Evolutionary conservation across 1,284 basidiomycete genomes (phyloP), one percentile per base, ranked within the genome.

Genomic region (Boletellus deceptivus): DNA sequence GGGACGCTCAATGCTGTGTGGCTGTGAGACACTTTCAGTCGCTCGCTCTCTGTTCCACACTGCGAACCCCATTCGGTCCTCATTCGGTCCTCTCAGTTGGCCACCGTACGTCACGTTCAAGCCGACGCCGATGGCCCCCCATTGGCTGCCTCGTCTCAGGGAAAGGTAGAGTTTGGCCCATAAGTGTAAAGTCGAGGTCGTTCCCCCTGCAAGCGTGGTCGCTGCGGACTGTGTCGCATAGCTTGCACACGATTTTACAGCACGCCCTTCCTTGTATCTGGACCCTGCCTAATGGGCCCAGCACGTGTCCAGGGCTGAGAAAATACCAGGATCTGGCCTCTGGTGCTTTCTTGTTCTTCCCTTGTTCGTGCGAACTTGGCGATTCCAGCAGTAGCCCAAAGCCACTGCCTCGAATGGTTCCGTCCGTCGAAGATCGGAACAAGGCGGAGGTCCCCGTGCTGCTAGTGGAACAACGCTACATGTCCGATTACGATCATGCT

Each of bases 401-500:
- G 13, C 29, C 29, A 31, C 10, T 8, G 25, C 25, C 25, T 25
- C 25, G 25, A 25, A 6, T 10, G 11, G 29, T 35, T 43, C 36
- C 36, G 20, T 33, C 17, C 22, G 29, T 38, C 45, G 47, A 46
- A 47, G 24, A 37, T 25, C 16, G 31, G 25, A 52, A 50, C 50
- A 59, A 59, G 52, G 56, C 52, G 50, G 50, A 39, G 46, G 55
- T 63, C 27, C 46, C 40, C 36, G 20, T 33, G 27, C 25, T 50
- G 25, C 25, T 6, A 25, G 25, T 25, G 9, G 29, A 36, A 36
- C 39, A 34, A 20, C 27, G 20, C 25, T 6, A 43, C 43, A 11
- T 29, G 4, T 22, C 25, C n/a, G 24, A 42, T 53, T 49, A 59
- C 49, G 43, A 34, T 36, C 31, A 39, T 31, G 10, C 24, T 6